Conservation (phyloP, 257 asterid genomes). For the Primulina eburnea region DNA sequence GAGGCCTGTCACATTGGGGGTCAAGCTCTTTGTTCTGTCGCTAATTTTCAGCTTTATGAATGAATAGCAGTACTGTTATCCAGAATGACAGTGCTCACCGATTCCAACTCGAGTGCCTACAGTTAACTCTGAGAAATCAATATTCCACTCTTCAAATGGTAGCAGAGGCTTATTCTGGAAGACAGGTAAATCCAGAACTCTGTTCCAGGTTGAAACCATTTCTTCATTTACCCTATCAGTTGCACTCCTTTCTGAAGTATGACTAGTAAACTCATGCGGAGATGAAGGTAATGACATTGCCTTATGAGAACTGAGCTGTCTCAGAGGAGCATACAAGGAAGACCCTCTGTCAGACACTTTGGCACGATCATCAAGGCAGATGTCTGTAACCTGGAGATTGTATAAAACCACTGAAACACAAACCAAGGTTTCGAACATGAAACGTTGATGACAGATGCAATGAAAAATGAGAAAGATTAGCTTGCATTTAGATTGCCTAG, state of each 20-base stretch:
- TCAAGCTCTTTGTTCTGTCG: neutral
- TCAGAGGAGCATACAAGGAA: constrained; percentile 25
- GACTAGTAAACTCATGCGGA: constrained; percentile 77
- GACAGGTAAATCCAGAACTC: constrained; percentile 69
- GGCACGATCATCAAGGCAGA: constrained; percentile 29
- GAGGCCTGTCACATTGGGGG: neutral
- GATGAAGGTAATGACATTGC: constrained; percentile 96
- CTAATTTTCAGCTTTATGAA: constrained; percentile 18
- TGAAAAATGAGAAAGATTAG: constrained; percentile 10
- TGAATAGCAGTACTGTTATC: neutral
- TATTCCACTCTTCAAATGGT: constrained; percentile 92
- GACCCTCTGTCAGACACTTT: constrained; percentile 30
- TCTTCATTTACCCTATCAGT: constrained; percentile 51
- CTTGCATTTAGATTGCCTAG: neutral
- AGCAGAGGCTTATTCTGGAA: constrained; percentile 76
- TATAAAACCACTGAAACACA: constrained; percentile 9
- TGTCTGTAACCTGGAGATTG: constrained; percentile 26
- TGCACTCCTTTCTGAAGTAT: constrained; percentile 39
- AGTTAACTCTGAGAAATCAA: constrained; percentile 81
- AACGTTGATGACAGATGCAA: constrained; percentile 3
- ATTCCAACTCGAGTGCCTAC: constrained; percentile 97
- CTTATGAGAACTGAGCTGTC: constrained; percentile 47
- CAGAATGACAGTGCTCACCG: constrained; percentile 52
- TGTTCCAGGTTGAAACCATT: constrained; percentile 79
- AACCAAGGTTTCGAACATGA: constrained; percentile 8